Evolutionary conservation across 192 early-diverging fungal species (phyloP).

Genomic region (Backusella macrospora): DNA sequence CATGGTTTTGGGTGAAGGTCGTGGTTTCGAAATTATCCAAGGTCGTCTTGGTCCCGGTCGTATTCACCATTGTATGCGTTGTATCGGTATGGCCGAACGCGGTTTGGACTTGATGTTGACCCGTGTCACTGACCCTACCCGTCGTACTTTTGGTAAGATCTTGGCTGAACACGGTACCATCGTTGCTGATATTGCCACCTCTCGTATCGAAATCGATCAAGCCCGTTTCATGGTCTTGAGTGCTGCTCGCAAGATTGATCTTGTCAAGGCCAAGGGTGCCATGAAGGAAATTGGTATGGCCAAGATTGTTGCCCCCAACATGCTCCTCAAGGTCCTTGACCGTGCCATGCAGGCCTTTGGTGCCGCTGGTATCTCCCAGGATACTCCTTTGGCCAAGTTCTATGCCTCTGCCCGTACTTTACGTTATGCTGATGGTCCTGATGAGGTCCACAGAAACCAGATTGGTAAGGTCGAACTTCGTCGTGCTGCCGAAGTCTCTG

Average conservation of each 20-base stretch:
- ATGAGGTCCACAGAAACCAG: constrained; percentile 61
- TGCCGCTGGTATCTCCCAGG: constrained; percentile 87
- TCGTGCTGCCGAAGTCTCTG: constrained; percentile 48
- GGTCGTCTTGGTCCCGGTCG: constrained; percentile 95
- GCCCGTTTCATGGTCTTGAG: constrained; percentile 90
- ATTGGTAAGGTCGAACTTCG: constrained; percentile 78
- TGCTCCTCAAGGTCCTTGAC: constrained; percentile 79
- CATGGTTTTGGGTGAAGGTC: constrained; percentile 93
- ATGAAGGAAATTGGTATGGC: constrained; percentile 97
- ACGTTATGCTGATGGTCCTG: constrained; percentile 86
- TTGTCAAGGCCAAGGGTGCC: constrained; percentile 83
- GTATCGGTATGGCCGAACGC: constrained; percentile 92
- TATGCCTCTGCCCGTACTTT: constrained; percentile 81
- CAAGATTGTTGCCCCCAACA: constrained; percentile 82
- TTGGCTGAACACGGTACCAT: constrained; percentile 85
- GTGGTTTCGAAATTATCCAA: constrained; percentile 98
- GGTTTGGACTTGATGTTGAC: constrained; percentile 84
- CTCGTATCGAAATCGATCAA: constrained; percentile 90
- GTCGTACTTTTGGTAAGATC: constrained; percentile 86
- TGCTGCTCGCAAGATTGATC: constrained; percentile 92
- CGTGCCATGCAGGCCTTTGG: constrained; percentile 93
- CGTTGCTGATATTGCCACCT: constrained; percentile 78
- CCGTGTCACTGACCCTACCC: constrained; percentile 76
- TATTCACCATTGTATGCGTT: constrained; percentile 98
- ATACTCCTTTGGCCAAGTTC: constrained; percentile 83